Evolutionary conservation across 805 yeast genomes (phyloP).

Genomic region (Candida montana): DNA sequence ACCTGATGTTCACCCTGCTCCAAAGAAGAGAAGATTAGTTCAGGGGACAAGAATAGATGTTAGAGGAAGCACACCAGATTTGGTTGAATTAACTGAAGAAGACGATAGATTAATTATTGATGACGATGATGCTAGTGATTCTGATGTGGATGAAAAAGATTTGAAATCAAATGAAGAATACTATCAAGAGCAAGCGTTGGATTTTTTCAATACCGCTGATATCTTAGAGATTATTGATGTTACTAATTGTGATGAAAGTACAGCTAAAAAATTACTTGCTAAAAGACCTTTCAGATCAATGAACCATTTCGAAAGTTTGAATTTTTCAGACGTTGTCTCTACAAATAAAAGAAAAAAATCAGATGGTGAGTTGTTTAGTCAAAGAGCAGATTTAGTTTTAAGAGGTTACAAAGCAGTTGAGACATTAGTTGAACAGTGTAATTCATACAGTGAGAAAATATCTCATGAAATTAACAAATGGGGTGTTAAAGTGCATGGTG

Average conservation of each 20-base stretch:
- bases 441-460: conserved; percentile 67
- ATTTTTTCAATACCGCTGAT: conserved; percentile 75
- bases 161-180: conserved; percentile 26
- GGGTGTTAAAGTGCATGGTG: conserved; percentile 79
- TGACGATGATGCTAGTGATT: conserved; percentile 42
- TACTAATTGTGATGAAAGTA: conserved; percentile 59
- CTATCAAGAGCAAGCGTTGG: conserved; percentile 63
- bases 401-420: conserved; percentile 94
- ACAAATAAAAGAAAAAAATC: conserved; percentile 40
- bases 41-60: conserved; percentile 30
- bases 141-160: conserved; percentile 38
- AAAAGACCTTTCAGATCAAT: conserved; percentile 67
- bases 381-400: conserved; percentile 61
- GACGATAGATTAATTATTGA: conserved; percentile 39
- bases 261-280: conserved; percentile 59
- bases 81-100: conserved; percentile 24
- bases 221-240: conserved; percentile 75
- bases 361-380: conserved; percentile 70
- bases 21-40: conserved; percentile 34
- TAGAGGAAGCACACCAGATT: conserved; percentile 8
- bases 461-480: conserved; percentile 70
- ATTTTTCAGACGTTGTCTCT: conserved; percentile 33
- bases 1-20: conserved; percentile 7
- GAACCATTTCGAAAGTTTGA: conserved; percentile 51
- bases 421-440: conserved; percentile 79